Base-by-base conservation (phyloP, 257 asterid species). In the Thymus quinquecostatus region DNA sequence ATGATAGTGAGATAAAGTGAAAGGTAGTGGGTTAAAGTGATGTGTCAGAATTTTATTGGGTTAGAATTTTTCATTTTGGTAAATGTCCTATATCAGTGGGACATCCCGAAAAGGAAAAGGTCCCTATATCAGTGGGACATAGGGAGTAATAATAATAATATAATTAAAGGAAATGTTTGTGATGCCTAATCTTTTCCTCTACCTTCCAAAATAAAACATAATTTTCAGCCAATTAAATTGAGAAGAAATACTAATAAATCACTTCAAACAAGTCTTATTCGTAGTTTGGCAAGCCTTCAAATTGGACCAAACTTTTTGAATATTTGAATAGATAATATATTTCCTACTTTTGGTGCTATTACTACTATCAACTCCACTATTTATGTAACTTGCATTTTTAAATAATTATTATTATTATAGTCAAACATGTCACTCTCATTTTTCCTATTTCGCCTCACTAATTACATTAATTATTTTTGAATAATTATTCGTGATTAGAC, bases 261-360 rank as follows among this genome's bases (percentile, higher is more conserved):
- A 72, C 45, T 67, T 72, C 69, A 57, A 38, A 56, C 1, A 53
- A 66, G 80, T 70, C 78, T 43, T 74, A 49, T 60, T 70, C 68
- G 56, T 54, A 28, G 59, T 63, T 61, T 59, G 65, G 77, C 47
- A 66, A 21, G 82, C 80, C 75, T 70, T 81, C 80, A 70, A 77
- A 55, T 66, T 77, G 53, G 85, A 81, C 85, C 76, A 62, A 66
- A 8, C 45, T 29, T 55, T 71, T 71, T 62, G 61, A 81, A 70
- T 51, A 36, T 65, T 67, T 57, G 55, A 67, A 77, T 74, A 33
- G 21, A 70, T 60, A 21, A 21, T 21, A 21, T 21, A 21, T 33
- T 67, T 60, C 65, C 77, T 50, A 32, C 50, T 71, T 33, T 8
- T 57, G 60, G 66, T 48, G 58, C 28, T n/a, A 38, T 38, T 38